Percentiles rank a stretch among this genome's conserved stretches.
These are phyloP conservation scores for Diversispora epigaea DNA, from an alignment of 192 early-diverging fungal genomes.

Conservation along the genomic window DNA sequence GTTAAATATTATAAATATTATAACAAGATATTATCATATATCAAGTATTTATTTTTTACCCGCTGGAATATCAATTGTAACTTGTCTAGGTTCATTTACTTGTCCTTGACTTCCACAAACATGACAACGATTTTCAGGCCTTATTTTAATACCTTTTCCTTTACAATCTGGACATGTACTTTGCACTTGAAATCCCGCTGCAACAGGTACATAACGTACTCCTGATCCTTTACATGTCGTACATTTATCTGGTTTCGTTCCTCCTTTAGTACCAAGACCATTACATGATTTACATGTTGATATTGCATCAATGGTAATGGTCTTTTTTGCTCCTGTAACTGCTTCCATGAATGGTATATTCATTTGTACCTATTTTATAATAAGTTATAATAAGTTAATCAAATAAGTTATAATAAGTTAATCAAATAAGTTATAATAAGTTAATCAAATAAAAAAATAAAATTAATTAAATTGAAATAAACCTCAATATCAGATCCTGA, in stretches of 20 bases:
- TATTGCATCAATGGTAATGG: conserved; percentile 65
- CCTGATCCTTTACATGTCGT: conserved; percentile 80
- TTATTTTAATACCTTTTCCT: conserved; percentile 75
- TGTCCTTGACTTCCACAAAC: conserved; percentile 81
- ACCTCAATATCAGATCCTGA: conserved; percentile 64
- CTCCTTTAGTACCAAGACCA: conserved; percentile 79
- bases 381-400: neutral
- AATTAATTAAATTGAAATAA: neutral
- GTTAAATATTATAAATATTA: neutral
- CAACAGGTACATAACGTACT: conserved; percentile 71
- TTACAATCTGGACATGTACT: conserved; percentile 81
- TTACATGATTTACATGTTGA: conserved; percentile 74
- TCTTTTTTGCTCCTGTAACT: conserved; percentile 71
- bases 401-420: neutral
- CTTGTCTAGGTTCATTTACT: conserved; percentile 69
- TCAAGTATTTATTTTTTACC: conserved; percentile 38
- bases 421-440: neutral
- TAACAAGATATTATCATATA: neutral
- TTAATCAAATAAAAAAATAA: neutral
- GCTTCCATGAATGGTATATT: conserved; percentile 90
- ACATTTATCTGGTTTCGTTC: conserved; percentile 71
- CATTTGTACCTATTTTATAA: conserved; percentile 44
- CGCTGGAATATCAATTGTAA: conserved; percentile 78
- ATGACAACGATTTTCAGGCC: conserved; percentile 64
- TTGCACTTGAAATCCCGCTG: conserved; percentile 89